Percentiles rank a stretch among this genome's conserved stretches.
Conservation (phyloP, 257 asterid species). For the Petrea volubilis region DNA sequence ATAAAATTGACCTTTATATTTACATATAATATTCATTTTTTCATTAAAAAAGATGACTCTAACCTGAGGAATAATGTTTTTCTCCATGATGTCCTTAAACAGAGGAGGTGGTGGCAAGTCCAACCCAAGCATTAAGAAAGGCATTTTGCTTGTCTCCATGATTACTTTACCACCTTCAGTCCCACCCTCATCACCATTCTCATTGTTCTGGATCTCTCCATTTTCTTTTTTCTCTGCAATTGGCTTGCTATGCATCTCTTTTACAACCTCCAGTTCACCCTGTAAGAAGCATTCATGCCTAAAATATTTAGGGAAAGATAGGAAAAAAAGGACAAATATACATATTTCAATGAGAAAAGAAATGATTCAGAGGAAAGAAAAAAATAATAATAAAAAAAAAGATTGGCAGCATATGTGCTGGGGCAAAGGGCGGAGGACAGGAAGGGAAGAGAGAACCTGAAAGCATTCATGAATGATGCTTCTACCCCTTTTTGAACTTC, state of each 20-base stretch:
- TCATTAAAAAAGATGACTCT: neutral
- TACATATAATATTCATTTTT: too few relatives aligned
- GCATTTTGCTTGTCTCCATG: constrained; percentile 74
- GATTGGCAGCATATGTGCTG: neutral
- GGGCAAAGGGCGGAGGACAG: neutral
- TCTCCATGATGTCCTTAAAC: constrained; percentile 93
- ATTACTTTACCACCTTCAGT: constrained; percentile 31
- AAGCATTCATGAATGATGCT: constrained; percentile 92
- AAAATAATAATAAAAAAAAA: too few relatives aligned
- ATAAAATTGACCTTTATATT: too few relatives aligned
- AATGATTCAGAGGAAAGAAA: neutral
- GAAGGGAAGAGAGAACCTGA: constrained; percentile 53
- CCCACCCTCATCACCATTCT: constrained; percentile 45
- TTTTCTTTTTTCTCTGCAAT: constrained; percentile 43
- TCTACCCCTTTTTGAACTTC: constrained; percentile 60
- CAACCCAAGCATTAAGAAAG: constrained; percentile 90
- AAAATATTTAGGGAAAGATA: constrained; percentile 1
- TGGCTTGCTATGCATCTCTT: constrained; percentile 53
- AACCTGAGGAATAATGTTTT: constrained; percentile 98
- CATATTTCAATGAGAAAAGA: neutral
- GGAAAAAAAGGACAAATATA: neutral
- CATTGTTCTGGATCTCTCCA: constrained; percentile 33
- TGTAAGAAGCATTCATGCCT: constrained; percentile 30
- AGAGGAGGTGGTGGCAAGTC: constrained; percentile 99
- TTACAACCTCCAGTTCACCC: constrained; percentile 98